Conservation (phyloP, 1,139 yeast species). For the Casaregolazyma lundiana region DNA sequence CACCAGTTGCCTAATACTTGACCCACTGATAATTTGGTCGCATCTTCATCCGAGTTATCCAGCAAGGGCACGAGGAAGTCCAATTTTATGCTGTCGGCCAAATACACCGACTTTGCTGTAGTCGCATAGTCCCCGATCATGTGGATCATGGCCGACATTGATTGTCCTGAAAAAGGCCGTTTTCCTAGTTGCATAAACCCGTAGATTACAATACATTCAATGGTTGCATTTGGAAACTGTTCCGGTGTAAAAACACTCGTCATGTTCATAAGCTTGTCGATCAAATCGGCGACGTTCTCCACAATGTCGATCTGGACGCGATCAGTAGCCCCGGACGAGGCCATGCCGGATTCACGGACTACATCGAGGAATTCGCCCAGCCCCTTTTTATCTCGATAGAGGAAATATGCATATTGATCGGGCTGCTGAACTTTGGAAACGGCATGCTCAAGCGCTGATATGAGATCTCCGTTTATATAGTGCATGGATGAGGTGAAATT, state of each 20-base stretch:
- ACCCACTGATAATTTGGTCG: not conserved
- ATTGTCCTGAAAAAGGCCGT: constrained; percentile 5
- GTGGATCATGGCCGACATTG: constrained; percentile 4
- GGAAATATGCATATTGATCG: constrained; percentile 3
- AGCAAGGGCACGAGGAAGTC: constrained; percentile 1
- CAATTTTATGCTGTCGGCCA: constrained; percentile 6
- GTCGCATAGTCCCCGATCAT: not conserved
- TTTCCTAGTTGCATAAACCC: constrained; percentile 8
- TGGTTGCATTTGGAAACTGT: not conserved
- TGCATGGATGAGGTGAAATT: not conserved
- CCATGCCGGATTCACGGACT: not conserved
- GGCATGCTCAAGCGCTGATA: constrained; percentile 5
- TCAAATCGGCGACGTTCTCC: not conserved
- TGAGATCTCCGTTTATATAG: constrained; percentile 9
- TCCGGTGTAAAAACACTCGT: not conserved
- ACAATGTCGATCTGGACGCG: constrained; percentile 3
- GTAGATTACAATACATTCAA: constrained; percentile 5
- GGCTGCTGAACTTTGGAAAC: not conserved
- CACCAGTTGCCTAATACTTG: not conserved
- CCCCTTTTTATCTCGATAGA: constrained; percentile 10
- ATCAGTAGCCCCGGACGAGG: not conserved
- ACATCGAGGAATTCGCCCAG: not conserved
- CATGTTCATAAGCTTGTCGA: not conserved
- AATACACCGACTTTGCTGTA: not conserved
- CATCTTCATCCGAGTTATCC: not conserved